Percentiles rank a stretch among this genome's conserved stretches.
Conservation (phyloP, 345 rosid genomes). For the Psidium guajava region DNA sequence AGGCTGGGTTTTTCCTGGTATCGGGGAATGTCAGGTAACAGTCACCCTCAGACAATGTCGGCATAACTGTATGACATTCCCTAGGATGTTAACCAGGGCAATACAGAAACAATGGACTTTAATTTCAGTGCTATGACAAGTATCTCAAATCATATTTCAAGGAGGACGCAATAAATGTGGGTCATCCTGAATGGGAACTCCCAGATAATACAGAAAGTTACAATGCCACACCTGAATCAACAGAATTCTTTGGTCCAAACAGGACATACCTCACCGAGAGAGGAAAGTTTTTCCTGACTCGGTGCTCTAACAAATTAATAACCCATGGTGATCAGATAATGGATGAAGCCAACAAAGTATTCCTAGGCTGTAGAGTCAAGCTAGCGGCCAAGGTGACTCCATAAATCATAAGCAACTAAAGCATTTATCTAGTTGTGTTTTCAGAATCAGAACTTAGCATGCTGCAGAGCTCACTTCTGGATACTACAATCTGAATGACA, state of each 20-base stretch:
- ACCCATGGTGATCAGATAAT: slow-evolving; percentile 71
- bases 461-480: slow-evolving; percentile 92
- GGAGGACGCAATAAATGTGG: slow-evolving; percentile 40
- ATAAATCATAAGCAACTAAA: not conserved
- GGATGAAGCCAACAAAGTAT: slow-evolving; percentile 64
- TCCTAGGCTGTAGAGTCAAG: slow-evolving; percentile 60
- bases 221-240: slow-evolving; percentile 47
- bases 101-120: not conserved
- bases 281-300: slow-evolving; percentile 63
- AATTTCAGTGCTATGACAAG: slow-evolving; percentile 60
- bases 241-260: slow-evolving; percentile 45
- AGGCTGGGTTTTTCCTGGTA: slow-evolving; percentile 81
- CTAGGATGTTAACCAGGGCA: not conserved
- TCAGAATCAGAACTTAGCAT: slow-evolving; percentile 3
- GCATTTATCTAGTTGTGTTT: not conserved
- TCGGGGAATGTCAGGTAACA: slow-evolving; percentile 74
- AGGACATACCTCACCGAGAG: slow-evolving; percentile 50
- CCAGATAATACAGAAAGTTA: slow-evolving; percentile 66
- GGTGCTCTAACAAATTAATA: slow-evolving; percentile 56
- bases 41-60: not conserved
- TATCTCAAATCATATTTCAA: slow-evolving; percentile 55
- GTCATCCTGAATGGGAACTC: slow-evolving; percentile 77
- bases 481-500: slow-evolving; percentile 46
- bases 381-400: slow-evolving; percentile 65
- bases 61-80: not conserved